phyloP scores from a whole-genome alignment of 441 rosid species.

The Hura crepitans region DNA sequence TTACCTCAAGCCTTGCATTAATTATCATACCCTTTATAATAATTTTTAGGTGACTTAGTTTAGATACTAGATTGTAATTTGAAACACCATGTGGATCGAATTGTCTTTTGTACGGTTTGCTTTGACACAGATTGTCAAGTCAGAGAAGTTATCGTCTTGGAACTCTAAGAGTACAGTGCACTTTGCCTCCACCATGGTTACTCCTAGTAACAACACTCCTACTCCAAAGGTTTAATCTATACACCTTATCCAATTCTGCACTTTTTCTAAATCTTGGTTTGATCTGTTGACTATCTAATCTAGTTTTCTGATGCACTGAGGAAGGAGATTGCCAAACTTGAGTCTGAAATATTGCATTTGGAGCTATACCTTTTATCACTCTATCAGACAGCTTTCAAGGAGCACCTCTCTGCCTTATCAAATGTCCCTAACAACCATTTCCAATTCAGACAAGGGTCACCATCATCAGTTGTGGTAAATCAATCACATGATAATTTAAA shows the following conservation, averaged over 20 bases:
- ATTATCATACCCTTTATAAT: too few species aligned
- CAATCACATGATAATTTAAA: constrained; percentile 31
- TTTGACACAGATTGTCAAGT: constrained; percentile 31
- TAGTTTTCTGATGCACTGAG: constrained; percentile 59
- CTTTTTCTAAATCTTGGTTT: neutral
- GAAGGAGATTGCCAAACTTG: constrained; percentile 64
- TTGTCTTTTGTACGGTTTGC: constrained; percentile 6
- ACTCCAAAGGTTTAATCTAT: constrained; percentile 33
- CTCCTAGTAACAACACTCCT: constrained; percentile 30
- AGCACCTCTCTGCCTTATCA: constrained; percentile 38
- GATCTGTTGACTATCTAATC: constrained; percentile 21
- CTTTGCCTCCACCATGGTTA: constrained; percentile 26
- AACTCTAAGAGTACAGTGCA: constrained; percentile 25
- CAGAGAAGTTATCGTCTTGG: constrained; percentile 28
- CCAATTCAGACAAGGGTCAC: constrained; percentile 30
- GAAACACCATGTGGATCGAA: neutral
- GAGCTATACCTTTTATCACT: constrained; percentile 67
- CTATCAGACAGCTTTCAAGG: constrained; percentile 65
- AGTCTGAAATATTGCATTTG: constrained; percentile 57
- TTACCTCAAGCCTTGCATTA: too few species aligned
- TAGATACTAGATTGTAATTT: neutral
- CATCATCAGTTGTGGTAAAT: constrained; percentile 18
- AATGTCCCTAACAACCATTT: constrained; percentile 28
- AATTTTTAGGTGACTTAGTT: neutral
- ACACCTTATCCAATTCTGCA: neutral